Evolutionary conservation across 768 basidiomycete species (phyloP).

Genomic region (Russula dissimulans): DNA sequence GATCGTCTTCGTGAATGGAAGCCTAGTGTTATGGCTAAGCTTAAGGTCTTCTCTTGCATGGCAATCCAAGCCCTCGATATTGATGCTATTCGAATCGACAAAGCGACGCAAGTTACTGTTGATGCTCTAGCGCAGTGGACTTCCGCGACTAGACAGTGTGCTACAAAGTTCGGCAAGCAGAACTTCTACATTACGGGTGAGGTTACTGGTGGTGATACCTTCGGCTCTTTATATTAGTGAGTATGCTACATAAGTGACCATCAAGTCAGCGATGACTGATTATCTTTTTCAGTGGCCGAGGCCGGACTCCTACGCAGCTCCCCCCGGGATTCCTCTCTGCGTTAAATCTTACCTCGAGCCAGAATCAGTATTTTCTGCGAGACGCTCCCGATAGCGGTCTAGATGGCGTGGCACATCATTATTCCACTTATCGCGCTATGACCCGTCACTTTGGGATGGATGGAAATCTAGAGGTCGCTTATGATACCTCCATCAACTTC

Average conservation of each 20-base stretch:
- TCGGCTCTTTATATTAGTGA: slow-evolving; percentile 78
- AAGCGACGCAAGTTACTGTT: slow-evolving; percentile 85
- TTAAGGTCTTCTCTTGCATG: slow-evolving; percentile 76
- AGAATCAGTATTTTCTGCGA: slow-evolving; percentile 76
- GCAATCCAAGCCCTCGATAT: slow-evolving; percentile 81
- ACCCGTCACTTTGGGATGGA: slow-evolving; percentile 92
- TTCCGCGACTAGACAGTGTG: slow-evolving; percentile 63
- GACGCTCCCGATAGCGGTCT: slow-evolving; percentile 49
- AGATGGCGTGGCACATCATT: slow-evolving; percentile 85
- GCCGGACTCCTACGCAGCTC: slow-evolving; percentile 64
- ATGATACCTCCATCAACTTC: slow-evolving; percentile 75
- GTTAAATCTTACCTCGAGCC: slow-evolving; percentile 49
- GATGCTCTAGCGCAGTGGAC: slow-evolving; percentile 75
- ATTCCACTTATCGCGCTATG: slow-evolving; percentile 83
- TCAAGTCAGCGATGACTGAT: neutral
- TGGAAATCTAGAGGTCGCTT: slow-evolving; percentile 86
- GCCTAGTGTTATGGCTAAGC: slow-evolving; percentile 65
- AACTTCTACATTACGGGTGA: slow-evolving; percentile 92
- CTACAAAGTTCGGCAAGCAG: slow-evolving; percentile 57
- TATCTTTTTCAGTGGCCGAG: slow-evolving; percentile 58
- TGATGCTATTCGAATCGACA: slow-evolving; percentile 93
- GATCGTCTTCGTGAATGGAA: slow-evolving; percentile 94
- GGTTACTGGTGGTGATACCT: slow-evolving; percentile 89
- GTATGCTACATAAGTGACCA: slow-evolving; percentile 23
- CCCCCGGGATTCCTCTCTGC: slow-evolving; percentile 64